Conservation (phyloP, 257 asterid genomes). For the Sherardia arvensis region DNA sequence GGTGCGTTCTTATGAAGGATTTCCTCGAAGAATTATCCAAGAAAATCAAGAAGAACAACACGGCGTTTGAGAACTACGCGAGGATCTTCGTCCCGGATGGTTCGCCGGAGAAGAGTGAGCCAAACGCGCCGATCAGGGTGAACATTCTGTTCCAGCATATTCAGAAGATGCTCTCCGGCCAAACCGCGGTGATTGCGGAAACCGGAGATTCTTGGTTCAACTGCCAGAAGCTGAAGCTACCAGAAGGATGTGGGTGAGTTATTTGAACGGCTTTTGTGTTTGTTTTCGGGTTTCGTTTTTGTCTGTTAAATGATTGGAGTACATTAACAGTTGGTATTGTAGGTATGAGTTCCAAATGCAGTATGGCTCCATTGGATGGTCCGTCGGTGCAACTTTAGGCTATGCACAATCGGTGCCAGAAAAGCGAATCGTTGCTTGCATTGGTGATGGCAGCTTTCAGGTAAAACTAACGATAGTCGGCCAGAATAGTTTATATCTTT, state of each 20-base stretch:
- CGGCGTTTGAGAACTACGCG: slow-evolving; percentile 54
- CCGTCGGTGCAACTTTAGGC: slow-evolving; percentile 63
- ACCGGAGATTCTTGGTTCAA: slow-evolving; percentile 92
- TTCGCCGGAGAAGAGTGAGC: slow-evolving; percentile 41
- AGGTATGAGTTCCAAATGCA: slow-evolving; percentile 81
- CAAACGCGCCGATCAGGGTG: slow-evolving; percentile 59
- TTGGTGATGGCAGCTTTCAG: slow-evolving; percentile 81
- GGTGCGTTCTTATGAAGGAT: slow-evolving; percentile 70
- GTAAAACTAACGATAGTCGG: slow-evolving; percentile 8
- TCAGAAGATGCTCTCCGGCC: slow-evolving; percentile 50
- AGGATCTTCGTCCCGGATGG: slow-evolving; percentile 75
- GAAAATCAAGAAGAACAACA: slow-evolving; percentile 33
- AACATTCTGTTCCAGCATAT: slow-evolving; percentile 68
- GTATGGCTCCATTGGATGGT: slow-evolving; percentile 45
- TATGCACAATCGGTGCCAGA: slow-evolving; percentile 52
- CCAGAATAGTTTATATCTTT: background rate
- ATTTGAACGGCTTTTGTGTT: background rate
- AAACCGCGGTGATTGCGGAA: slow-evolving; percentile 67
- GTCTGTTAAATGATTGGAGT: slow-evolving; percentile 17
- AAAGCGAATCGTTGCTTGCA: slow-evolving; percentile 51
- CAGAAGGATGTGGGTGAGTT: slow-evolving; percentile 72
- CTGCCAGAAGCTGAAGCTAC: slow-evolving; percentile 82
- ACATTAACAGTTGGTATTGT: slow-evolving; percentile 38
- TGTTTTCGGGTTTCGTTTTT: background rate
- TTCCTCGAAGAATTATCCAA: slow-evolving; percentile 45